Percentiles rank a stretch among this genome's conserved stretches.
phyloP scores from a whole-genome alignment of 2,329 filamentous ascomycete species.

The Colletotrichum sp. region DNA sequence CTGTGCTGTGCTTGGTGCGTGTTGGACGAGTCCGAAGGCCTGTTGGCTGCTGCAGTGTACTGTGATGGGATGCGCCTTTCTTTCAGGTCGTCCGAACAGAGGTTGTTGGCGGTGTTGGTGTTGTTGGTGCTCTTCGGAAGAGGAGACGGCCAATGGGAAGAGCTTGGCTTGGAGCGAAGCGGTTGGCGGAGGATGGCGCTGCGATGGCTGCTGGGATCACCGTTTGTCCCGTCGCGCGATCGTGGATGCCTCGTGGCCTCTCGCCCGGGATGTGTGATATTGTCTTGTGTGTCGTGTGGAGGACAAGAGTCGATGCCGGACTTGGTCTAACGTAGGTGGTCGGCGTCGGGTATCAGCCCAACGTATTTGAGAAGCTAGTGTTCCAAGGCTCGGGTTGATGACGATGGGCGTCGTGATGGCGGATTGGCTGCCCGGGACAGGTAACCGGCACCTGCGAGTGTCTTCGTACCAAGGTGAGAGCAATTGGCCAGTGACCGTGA shows the following conservation, averaged over 20 bases:
- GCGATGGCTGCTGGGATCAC: conserved; percentile 7
- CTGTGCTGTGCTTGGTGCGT: not conserved
- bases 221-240: conserved; percentile 15
- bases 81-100: not conserved
- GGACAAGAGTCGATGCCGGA: not conserved
- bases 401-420: not conserved
- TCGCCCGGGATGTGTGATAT: conserved; percentile 5
- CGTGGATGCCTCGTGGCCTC: conserved; percentile 21
- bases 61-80: not conserved
- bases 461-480: not conserved
- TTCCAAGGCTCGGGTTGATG: not conserved
- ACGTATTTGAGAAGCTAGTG: not conserved
- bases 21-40: not conserved
- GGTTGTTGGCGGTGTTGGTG: not conserved
- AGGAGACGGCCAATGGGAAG: not conserved
- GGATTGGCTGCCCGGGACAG: conserved; percentile 12
- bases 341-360: conserved; percentile 3
- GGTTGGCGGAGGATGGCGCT: not conserved
- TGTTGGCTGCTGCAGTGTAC: conserved; percentile 3
- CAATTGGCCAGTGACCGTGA: conserved; percentile 9
- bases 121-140: not conserved
- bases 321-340: not conserved
- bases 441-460: conserved; percentile 7
- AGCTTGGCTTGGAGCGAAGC: not conserved
- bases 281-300: not conserved